A percentile compares a stretch with the other conserved stretches of the same genome.
These are phyloP conservation scores for Colletotrichum trifolii DNA, from an alignment of 2,329 filamentous ascomycete species.

Conservation along the genomic window DNA sequence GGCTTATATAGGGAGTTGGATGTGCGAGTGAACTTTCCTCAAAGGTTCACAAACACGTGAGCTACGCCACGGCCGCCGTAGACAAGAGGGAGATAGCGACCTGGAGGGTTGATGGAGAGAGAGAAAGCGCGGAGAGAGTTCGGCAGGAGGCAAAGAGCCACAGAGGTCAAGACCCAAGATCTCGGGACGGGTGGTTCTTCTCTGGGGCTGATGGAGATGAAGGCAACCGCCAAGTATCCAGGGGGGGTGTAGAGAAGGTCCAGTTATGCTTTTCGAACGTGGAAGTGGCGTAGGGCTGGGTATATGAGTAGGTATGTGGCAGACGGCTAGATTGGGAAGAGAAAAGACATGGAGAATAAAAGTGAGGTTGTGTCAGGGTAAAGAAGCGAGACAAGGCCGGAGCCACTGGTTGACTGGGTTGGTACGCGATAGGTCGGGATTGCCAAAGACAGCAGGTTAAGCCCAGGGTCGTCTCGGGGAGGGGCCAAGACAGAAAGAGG, in stretches of 20 bases:
- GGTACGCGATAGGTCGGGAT: neutral
- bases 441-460: no score
- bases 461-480: no score
- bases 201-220: neutral
- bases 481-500: neutral
- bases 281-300: neutral
- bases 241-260: conserved; percentile 7
- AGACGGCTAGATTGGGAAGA: conserved; percentile 6
- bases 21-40: no score
- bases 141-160: conserved; percentile 23
- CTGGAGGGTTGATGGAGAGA: neutral
- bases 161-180: conserved; percentile 24
- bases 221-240: conserved; percentile 20
- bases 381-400: conserved; percentile 14
- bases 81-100: conserved; percentile 8
- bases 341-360: neutral
- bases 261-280: conserved; percentile 12
- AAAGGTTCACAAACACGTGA: no score
- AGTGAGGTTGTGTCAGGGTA: neutral
- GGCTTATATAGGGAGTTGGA: neutral
- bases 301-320: conserved; percentile 6
- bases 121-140: neutral
- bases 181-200: conserved; percentile 9
- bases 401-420: conserved; percentile 15
- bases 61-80: conserved; percentile 13